Evolutionary conservation across 768 basidiomycete species (phyloP), one percentile per base, ranked within the genome.

Genomic region (Lentinus brumalis): DNA sequence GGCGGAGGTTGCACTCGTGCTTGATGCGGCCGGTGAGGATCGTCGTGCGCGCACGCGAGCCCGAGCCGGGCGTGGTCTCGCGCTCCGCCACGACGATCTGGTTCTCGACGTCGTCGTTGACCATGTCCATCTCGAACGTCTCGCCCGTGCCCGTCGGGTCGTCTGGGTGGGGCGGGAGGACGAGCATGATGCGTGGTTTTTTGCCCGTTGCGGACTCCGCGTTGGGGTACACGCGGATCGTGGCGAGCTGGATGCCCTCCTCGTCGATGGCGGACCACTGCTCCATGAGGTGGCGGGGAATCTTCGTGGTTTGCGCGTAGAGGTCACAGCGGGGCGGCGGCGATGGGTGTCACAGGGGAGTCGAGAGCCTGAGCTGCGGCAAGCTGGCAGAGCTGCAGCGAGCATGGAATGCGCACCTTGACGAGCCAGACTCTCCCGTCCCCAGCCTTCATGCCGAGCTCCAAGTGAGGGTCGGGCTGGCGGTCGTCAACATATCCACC

Each of bases 91-190:
- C 84, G 31, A 94, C 91, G 58, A 91, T 82, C 73, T 94, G 88
- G 75, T 94, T 95, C 67, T 91, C 90, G 9, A 92, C 89, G 35
- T 84, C 74, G 63, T 92, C 88, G 63, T 92, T 89, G 45, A 94
- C 86, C 85, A 96, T 92, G 45, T 92, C 88, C 38, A 98, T 80
- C 66, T 94, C 91, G 76, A 94, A 98, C 73, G 86, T 83, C 67
- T 90, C 89, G 5, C 69, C 71, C 16, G 70, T 68, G 51, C 70
- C 71, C 31, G 69, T 71, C 26, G 63, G 74, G 67, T 86, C 81
- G 12, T 77, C 78, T 1, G 72, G 74, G 67, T 85, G 81, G 0
- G 86, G 84, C 4, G 88, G 87, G 0, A 88, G 78, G 64, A 87
- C 85, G 50, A 91, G 82, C 53, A 89, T 74, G 57, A 90, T 90